Evolutionary conservation across 1,139 yeast genomes (phyloP).

Genomic region (Barnettozyma hawaiiensis): DNA sequence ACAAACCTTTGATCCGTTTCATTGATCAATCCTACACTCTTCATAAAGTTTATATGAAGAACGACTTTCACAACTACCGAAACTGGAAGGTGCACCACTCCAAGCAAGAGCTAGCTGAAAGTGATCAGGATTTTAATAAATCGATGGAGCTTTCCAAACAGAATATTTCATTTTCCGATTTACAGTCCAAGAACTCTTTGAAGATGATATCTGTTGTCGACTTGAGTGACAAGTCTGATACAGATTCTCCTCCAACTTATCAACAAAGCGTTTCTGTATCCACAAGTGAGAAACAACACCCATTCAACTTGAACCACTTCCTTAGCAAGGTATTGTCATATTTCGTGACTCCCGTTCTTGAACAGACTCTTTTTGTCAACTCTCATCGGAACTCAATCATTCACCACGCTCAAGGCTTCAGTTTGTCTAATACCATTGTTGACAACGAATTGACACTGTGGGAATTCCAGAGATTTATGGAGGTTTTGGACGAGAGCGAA

Average conservation of each 20-base stretch:
- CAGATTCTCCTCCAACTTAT: constrained; percentile 9
- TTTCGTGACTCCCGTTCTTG: neutral
- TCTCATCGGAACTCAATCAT: constrained; percentile 10
- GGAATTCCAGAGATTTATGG: constrained; percentile 10
- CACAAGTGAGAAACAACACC: neutral
- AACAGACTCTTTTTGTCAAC: constrained; percentile 9
- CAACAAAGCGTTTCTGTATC: neutral
- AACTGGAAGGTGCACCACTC: constrained; percentile 18
- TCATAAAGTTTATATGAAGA: constrained; percentile 15
- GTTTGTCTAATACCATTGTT: neutral
- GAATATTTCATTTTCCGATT: neutral
- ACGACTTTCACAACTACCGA: constrained; percentile 19
- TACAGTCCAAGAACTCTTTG: constrained; percentile 4
- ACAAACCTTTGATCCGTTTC: constrained; percentile 8
- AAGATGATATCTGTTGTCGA: constrained; percentile 5
- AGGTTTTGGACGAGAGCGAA: constrained; percentile 3
- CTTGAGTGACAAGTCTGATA: constrained; percentile 10
- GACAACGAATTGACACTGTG: constrained; percentile 7
- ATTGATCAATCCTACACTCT: constrained; percentile 22
- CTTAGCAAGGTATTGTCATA: constrained; percentile 10
- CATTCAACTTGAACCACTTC: constrained; percentile 8
- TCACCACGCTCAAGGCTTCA: neutral
- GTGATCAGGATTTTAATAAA: constrained; percentile 18
- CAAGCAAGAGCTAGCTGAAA: constrained; percentile 14
- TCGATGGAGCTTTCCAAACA: constrained; percentile 6